Conservation (phyloP, 2,329 filamentous ascomycete genomes). For the Pestalotiopsis sp. region DNA sequence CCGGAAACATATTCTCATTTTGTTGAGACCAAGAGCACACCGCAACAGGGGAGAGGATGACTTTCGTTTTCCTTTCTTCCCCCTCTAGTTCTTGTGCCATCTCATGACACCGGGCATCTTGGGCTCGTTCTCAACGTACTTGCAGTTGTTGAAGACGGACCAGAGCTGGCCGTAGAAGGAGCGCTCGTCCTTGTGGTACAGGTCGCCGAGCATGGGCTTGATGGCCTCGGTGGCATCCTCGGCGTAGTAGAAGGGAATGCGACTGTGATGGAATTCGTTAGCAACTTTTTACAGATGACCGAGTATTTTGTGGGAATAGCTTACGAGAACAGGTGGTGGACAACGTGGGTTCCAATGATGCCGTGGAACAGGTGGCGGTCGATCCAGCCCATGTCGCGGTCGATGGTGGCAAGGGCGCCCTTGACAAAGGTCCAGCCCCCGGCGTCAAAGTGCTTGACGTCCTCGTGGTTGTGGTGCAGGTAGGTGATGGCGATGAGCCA, state of each 20-base stretch:
- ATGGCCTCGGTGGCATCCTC: constrained; percentile 51
- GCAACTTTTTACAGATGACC: not conserved
- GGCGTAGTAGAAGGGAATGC: constrained; percentile 59
- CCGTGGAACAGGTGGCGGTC: constrained; percentile 68
- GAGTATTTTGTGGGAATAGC: constrained; percentile 10
- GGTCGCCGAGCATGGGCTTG: constrained; percentile 47
- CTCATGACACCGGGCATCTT: constrained; percentile 27
- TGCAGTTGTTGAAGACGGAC: constrained; percentile 34
- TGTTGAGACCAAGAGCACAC: not conserved
- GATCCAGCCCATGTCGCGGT: constrained; percentile 67
- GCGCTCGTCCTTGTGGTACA: constrained; percentile 42
- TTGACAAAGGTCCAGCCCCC: constrained; percentile 64
- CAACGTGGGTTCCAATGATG: constrained; percentile 62
- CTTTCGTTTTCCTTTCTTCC: not conserved
- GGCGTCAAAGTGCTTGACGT: constrained; percentile 60
- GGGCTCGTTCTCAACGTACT: constrained; percentile 36
- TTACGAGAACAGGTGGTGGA: constrained; percentile 57
- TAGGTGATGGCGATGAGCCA: constrained; percentile 77
- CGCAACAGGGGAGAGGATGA: not conserved
- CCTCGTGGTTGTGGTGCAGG: constrained; percentile 70
- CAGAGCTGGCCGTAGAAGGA: constrained; percentile 35
- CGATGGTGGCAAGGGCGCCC: constrained; percentile 64
- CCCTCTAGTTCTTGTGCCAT: constrained; percentile 20
- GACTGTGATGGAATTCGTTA: constrained; percentile 16
- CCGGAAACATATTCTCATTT: not conserved